Percentiles rank a stretch among this genome's conserved stretches.
Conservation (phyloP, 345 rosid genomes). For the Acer campestre region DNA sequence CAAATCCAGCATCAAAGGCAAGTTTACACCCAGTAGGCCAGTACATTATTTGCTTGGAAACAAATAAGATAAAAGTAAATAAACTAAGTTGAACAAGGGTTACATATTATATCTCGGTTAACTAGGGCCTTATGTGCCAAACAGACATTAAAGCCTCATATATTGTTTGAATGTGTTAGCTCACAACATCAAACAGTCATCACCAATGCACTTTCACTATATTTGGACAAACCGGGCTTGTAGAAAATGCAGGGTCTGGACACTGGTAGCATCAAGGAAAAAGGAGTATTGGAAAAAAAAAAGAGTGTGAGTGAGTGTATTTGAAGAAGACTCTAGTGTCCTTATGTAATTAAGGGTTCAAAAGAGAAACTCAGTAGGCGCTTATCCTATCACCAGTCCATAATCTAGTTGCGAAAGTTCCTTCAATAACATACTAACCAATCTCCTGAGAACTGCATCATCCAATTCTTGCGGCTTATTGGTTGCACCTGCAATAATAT, state of each 20-base stretch:
- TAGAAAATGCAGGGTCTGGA: neutral
- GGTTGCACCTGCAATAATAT: conserved; percentile 75
- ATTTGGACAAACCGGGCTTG: neutral
- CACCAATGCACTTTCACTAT: neutral
- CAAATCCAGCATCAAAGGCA: neutral
- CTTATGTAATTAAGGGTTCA: neutral
- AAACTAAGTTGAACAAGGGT: neutral
- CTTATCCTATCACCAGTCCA: neutral
- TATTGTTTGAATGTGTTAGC: neutral
- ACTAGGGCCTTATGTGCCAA: no score
- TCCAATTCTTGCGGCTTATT: conserved; percentile 98
- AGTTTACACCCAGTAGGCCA: neutral
- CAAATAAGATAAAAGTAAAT: neutral
- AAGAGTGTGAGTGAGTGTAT: neutral
- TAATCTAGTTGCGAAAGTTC: conserved; percentile 11
- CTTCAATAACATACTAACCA: conserved; percentile 51
- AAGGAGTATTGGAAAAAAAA: neutral
- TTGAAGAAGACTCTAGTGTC: neutral
- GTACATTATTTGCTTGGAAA: neutral
- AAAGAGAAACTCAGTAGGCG: neutral
- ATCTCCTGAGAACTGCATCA: conserved; percentile 93
- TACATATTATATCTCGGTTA: neutral
- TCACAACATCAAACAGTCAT: neutral
- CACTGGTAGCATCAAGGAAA: neutral
- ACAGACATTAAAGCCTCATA: neutral